Evolutionary conservation across 768 basidiomycete genomes (phyloP), one percentile per base, ranked within the genome.

Genomic region (Botryobasidium botryosum): DNA sequence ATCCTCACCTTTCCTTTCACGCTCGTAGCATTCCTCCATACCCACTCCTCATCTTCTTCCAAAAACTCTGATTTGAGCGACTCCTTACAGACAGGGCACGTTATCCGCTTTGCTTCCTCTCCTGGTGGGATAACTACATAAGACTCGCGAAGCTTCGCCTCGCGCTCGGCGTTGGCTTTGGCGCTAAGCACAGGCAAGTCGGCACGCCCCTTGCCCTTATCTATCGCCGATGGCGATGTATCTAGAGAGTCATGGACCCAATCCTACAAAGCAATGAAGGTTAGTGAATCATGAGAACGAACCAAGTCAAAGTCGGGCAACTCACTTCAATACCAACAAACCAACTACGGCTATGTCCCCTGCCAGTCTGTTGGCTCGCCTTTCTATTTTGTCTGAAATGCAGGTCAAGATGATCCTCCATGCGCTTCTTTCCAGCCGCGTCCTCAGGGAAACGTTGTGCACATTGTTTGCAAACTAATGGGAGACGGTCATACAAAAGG

Each of bases 1-100:
- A 2, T 4, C 51, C 59, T 52, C 40, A 88, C 88, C 66, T 72
- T 73, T 46, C 81, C 82, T 51, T 92, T 85, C 49, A 79, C 77
- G 60, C 69, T 74, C 17, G 86, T 68, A 0, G 91, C 87, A 56
- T 99, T 92, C 57, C 72, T 75, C 88, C 88, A 99, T 10, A 94
- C 81, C 91, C 91, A 97, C 49, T 94, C 92, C 64, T 96, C 92
- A 49, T 91, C 88, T 39, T 94, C 91, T 58, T 96, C 88, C 46
- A 78, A 61, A 59, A 84, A 97, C 65, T 94, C 92, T 52, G 78
- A 75, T 67, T 86, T 84, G 60, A 96, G 69, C 45, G 60, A 62
- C 62, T 99, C 92, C 67, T 92, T 94, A 74, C 94, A 99, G 53
- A 99, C 84, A 21, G 90, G 88, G 68, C 92, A 99, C 50, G 79